Evolutionary conservation across 352 stramenopile species (phyloP).

Genomic region (Phytophthora sp.): DNA sequence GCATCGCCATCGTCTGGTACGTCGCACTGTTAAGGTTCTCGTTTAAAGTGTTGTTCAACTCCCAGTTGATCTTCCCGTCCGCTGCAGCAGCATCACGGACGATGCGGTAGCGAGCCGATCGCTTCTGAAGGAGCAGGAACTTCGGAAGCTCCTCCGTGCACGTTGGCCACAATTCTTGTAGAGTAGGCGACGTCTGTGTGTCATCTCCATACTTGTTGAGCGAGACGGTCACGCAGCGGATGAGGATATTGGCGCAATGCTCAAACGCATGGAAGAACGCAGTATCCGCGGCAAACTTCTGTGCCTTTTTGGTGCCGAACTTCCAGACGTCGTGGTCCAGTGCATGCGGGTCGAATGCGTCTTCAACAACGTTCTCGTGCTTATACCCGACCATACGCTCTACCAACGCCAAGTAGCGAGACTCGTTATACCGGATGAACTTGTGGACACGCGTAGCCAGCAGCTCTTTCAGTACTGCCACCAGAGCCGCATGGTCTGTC

Average conservation of each 20-base stretch:
- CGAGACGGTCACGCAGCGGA: conserved; percentile 30
- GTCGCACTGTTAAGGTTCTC: conserved; percentile 28
- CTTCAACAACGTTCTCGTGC: conserved; percentile 39
- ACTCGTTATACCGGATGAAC: conserved; percentile 62
- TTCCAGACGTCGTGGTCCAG: conserved; percentile 41
- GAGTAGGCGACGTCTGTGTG: conserved; percentile 9
- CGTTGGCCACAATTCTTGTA: conserved; percentile 59
- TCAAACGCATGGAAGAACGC: conserved; percentile 40
- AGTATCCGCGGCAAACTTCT: conserved; percentile 21
- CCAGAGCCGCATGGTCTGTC: conserved; percentile 14
- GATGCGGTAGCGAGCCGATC: conserved; percentile 56
- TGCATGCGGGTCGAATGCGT: conserved; percentile 47
- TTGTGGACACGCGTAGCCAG: conserved; percentile 55
- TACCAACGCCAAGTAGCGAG: conserved; percentile 44
- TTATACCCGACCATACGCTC: conserved; percentile 60
- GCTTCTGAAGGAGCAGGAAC: conserved; percentile 64
- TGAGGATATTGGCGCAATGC: conserved; percentile 41
- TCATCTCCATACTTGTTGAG: conserved; percentile 9
- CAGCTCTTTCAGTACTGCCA: conserved; percentile 58
- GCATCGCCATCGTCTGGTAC: conserved; percentile 46
- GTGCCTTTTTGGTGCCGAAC: conserved; percentile 35
- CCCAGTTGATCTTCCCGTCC: conserved; percentile 41
- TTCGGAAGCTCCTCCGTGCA: conserved; percentile 55
- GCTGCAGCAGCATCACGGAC: conserved; percentile 19
- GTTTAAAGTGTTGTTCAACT: conserved; percentile 31